Conservation (phyloP, 306 rosid genomes). For the Gastrolobium villosum region DNA sequence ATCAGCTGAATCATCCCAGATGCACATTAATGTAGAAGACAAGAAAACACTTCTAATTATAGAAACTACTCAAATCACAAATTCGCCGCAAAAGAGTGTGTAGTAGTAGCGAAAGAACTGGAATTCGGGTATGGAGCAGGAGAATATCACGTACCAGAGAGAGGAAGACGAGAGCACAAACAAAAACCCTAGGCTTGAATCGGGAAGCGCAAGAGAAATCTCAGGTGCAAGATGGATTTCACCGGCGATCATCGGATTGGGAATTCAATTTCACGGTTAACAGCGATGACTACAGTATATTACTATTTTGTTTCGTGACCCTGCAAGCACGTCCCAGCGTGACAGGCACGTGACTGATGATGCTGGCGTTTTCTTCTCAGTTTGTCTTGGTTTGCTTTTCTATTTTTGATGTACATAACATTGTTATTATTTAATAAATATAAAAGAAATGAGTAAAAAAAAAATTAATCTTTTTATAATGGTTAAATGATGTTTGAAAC, state of each 20-base stretch:
- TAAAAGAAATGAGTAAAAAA: too few relatives aligned
- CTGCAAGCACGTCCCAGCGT: background rate
- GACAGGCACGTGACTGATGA: background rate
- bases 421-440: too few relatives aligned
- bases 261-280: background rate
- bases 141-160: constrained; percentile 1
- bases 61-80: background rate
- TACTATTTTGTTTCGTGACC: background rate
- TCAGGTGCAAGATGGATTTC: background rate
- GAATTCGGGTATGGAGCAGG: background rate
- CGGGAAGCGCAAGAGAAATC: background rate
- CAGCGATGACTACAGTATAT: background rate
- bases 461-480: too few relatives aligned
- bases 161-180: too few relatives aligned
- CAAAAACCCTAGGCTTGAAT: too few relatives aligned
- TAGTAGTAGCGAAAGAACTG: background rate
- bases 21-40: background rate
- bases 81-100: background rate
- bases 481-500: too few relatives aligned
- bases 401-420: too few relatives aligned
- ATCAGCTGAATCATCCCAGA: background rate
- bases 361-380: background rate
- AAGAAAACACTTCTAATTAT: background rate
- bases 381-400: too few relatives aligned
- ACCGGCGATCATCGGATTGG: background rate